phyloP scores from a whole-genome alignment of 495 filamentous ascomycete species.

The Annulohypoxylon nitens region DNA sequence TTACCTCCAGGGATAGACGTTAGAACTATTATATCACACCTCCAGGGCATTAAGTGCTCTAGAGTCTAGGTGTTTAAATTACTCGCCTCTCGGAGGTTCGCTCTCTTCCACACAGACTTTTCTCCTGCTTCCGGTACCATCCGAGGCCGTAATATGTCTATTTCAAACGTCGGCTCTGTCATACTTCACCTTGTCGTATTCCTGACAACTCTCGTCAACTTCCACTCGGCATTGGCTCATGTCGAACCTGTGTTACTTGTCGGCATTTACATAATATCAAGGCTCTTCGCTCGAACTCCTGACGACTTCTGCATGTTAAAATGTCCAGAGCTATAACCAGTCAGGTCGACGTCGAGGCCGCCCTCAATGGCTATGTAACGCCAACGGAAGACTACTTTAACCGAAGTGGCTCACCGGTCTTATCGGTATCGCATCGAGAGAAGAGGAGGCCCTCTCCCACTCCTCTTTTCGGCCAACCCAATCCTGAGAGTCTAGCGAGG shows the following conservation, averaged over 20 bases:
- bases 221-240: conserved; percentile 53
- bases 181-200: conserved; percentile 56
- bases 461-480: conserved; percentile 16
- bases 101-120: background rate
- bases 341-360: conserved; percentile 35
- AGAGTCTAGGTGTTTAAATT: background rate
- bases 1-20: background rate
- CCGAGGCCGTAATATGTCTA: conserved; percentile 51
- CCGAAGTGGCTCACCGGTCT: conserved; percentile 24
- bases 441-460: conserved; percentile 17
- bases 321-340: conserved; percentile 43
- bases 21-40: background rate
- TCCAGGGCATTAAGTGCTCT: background rate
- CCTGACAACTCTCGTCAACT: conserved; percentile 57
- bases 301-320: conserved; percentile 50
- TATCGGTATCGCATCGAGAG: conserved; percentile 29
- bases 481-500: conserved; percentile 49
- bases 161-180: conserved; percentile 56
- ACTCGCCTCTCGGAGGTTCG: conserved; percentile 5
- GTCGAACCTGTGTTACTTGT: conserved; percentile 52
- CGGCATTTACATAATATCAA: conserved; percentile 51
- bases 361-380: conserved; percentile 45
- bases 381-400: conserved; percentile 45
- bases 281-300: conserved; percentile 48
- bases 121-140: conserved; percentile 20